Evolutionary conservation across 2,329 filamentous ascomycete genomes (phyloP).

Genomic region (Monilinia aucupariae): DNA sequence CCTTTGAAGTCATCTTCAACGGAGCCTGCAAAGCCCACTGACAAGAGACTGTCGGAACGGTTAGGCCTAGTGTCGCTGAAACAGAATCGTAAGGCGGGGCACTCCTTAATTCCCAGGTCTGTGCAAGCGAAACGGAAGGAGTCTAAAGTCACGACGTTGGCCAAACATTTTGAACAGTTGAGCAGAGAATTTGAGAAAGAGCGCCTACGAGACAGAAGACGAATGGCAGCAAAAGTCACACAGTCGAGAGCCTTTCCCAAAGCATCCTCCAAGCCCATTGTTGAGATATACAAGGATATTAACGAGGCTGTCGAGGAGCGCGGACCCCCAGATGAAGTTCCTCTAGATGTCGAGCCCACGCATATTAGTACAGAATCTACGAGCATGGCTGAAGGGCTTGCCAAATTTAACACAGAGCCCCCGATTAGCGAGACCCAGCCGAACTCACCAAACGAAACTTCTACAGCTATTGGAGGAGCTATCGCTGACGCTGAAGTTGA

Average conservation of each 20-base stretch:
- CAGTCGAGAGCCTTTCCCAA: conserved; percentile 78
- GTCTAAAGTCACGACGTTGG: conserved; percentile 81
- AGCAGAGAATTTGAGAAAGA: conserved; percentile 90
- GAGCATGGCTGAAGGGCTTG: conserved; percentile 33
- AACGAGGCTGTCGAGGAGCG: conserved; percentile 86
- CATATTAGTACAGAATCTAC: conserved; percentile 33
- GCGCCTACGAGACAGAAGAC: conserved; percentile 75
- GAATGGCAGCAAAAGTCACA: conserved; percentile 70
- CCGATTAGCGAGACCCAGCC: conserved; percentile 20
- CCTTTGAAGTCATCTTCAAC: conserved; percentile 26
- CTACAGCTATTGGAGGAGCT: conserved; percentile 30
- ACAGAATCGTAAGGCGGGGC: conserved; percentile 46
- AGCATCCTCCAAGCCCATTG: conserved; percentile 88
- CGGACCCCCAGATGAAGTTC: conserved; percentile 55
- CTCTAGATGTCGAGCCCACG: conserved; percentile 26
- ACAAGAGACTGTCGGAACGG: conserved; percentile 74
- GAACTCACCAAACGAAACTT: conserved; percentile 32
- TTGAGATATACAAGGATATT: conserved; percentile 92
- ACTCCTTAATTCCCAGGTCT: conserved; percentile 86
- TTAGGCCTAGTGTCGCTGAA: conserved; percentile 63
- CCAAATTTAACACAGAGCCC: conserved; percentile 27
- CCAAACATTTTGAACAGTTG: conserved; percentile 93
- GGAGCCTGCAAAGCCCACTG: conserved; percentile 30
- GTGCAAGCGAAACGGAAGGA: conserved; percentile 64
- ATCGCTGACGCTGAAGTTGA: conserved; percentile 39